Evolutionary conservation across 768 basidiomycete genomes (phyloP), one percentile per base, ranked within the genome.

Genomic region (Hydnomerulius pinastri): DNA sequence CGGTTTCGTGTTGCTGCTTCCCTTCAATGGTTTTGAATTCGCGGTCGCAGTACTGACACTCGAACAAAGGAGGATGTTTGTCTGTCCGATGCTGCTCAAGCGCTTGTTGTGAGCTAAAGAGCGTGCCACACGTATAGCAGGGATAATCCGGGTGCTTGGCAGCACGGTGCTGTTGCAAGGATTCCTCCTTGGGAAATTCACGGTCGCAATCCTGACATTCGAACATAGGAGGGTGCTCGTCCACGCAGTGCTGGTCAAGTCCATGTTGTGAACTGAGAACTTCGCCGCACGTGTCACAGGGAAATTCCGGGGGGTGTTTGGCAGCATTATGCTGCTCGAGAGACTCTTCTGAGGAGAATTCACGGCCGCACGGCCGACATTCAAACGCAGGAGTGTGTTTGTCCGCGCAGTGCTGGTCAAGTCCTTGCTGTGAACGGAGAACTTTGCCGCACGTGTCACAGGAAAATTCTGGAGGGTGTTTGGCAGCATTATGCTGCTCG

Each of bases 11-110:
- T 1, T 44, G 9, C 20, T 32, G 27, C 11, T 51, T 53, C 0
- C 49, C 55, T 1, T 36, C 12, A 9, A 29, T 23, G 3, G 59
- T 55, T 15, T 11, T 3, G 43, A 58, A 60, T 2, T 36, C 20
- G 4, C 46, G 43, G 12, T 54, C 33, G 10, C 65, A 65, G 25
- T 58, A 29, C 6, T n/a, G 6, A 18, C 65, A 67, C 37, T 54
- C 43, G 24, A 60, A 48, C 29, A 20, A 21, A 23, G 44, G 44
- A 32, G 33, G 4, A 20, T 46, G 44, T 33, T 32, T 32, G 17
- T 5, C 28, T 20, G 13, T 24, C 10, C 20, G 27, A 24, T 46
- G 44, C 3, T 20, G 27, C 6, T 46, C 44, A 10, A 46, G 33
- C 18, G 28, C 29, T 20, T 33, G 25, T 17, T n/a, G 33, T 5